These are phyloP conservation scores for Pachysandra terminalis DNA, from an alignment of 164 flowering plant genomes.

Conservation along the genomic window DNA sequence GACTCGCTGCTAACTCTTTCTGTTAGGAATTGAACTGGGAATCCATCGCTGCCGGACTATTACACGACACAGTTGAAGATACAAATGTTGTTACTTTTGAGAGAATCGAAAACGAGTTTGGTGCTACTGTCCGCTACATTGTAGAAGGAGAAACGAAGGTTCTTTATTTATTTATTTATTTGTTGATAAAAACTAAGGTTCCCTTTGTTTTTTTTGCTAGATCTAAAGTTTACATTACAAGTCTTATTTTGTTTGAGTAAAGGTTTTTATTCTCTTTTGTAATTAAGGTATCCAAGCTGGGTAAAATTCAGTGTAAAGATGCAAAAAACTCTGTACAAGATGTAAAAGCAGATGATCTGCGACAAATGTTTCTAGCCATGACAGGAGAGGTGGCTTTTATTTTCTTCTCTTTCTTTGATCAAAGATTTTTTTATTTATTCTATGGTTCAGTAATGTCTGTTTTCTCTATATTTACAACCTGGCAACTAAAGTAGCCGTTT, in stretches of 20 bases:
- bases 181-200: neutral
- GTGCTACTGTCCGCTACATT: slow-evolving; percentile 84
- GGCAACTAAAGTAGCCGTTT: neutral
- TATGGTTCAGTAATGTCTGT: neutral
- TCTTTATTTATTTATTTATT: slow-evolving; percentile 3
- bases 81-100: slow-evolving; percentile 91
- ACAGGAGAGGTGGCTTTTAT: slow-evolving; percentile 74
- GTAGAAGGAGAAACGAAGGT: slow-evolving; percentile 99
- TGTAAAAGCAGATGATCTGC: slow-evolving; percentile 95
- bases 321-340: slow-evolving; percentile 73
- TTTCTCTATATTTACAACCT: neutral
- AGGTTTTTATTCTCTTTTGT: slow-evolving; percentile 8
- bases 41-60: slow-evolving; percentile 90
- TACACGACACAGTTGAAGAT: slow-evolving; percentile 99
- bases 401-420: neutral
- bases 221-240: neutral
- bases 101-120: slow-evolving; percentile 90
- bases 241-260: neutral
- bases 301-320: slow-evolving; percentile 75
- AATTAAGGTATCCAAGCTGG: slow-evolving; percentile 89
- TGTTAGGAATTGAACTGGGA: slow-evolving; percentile 97
- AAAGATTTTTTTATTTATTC: neutral
- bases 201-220: neutral
- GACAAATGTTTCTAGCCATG: slow-evolving; percentile 99
- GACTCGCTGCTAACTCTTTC: slow-evolving; percentile 7